These are phyloP conservation scores for Capillidium heterosporum DNA, from an alignment of 371 early-diverging fungal species.

Conservation along the genomic window DNA sequence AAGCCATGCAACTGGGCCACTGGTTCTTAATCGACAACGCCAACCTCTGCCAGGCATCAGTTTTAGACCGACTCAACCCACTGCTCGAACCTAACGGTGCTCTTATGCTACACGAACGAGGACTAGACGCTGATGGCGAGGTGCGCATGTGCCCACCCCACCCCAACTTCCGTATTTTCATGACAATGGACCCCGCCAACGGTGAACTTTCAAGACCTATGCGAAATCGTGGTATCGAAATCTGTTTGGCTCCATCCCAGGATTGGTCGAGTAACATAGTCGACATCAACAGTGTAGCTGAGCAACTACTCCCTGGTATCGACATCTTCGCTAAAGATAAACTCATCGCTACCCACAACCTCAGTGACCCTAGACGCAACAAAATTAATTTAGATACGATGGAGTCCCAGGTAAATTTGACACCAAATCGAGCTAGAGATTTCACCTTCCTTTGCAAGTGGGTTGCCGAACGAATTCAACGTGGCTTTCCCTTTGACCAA, in stretches of 20 bases:
- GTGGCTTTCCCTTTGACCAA: conserved; percentile 15
- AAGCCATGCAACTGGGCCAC: conserved; percentile 85
- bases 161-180: conserved; percentile 91
- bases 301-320: background rate
- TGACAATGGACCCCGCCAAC: conserved; percentile 89
- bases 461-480: conserved; percentile 41
- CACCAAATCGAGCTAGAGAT: conserved; percentile 18
- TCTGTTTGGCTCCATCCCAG: conserved; percentile 26
- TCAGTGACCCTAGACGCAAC: conserved; percentile 3
- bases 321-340: conserved; percentile 8
- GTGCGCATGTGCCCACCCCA: conserved; percentile 78
- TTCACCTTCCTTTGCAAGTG: conserved; percentile 21
- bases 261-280: conserved; percentile 17
- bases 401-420: conserved; percentile 8
- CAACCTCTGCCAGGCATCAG: conserved; percentile 89
- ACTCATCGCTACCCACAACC: conserved; percentile 15
- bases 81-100: conserved; percentile 81
- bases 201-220: conserved; percentile 94
- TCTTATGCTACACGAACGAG: conserved; percentile 80
- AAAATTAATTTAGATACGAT: too few relatives aligned
- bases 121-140: conserved; percentile 55
- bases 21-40: conserved; percentile 99
- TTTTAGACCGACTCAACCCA: conserved; percentile 88
- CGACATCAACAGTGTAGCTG: conserved; percentile 22
- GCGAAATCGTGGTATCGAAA: conserved; percentile 92